Evolutionary conservation across 164 flowering plant species (phyloP).

Genomic region (Cinnamomum micranthum): DNA sequence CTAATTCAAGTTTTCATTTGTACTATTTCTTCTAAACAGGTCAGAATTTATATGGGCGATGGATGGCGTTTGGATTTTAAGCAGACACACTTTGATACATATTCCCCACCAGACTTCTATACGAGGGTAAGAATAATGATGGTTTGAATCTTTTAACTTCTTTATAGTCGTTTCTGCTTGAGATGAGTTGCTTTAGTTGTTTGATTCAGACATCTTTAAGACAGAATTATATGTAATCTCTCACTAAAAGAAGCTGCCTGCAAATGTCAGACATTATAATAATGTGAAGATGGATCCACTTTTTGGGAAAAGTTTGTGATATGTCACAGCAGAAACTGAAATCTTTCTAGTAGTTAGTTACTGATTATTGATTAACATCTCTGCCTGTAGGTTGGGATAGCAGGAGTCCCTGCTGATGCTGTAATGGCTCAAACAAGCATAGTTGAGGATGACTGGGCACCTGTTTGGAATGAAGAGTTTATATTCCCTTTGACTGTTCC

Average conservation of each 20-base stretch:
- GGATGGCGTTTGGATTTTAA: conserved; percentile 48
- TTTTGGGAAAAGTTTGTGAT: background rate
- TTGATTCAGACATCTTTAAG: background rate
- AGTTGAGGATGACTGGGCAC: conserved; percentile 42
- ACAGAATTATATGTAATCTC: background rate
- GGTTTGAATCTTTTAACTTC: too few relatives aligned
- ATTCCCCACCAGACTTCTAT: conserved; percentile 57
- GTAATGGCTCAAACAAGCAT: conserved; percentile 29
- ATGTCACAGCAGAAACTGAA: background rate
- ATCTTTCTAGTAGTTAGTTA: background rate
- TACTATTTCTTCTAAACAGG: conserved; percentile 19
- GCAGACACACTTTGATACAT: conserved; percentile 43
- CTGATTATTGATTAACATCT: background rate
- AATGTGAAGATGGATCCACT: background rate
- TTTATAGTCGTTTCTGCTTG: background rate
- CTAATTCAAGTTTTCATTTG: background rate
- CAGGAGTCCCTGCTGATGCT: conserved; percentile 42
- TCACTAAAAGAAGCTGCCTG: background rate
- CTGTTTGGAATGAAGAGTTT: conserved; percentile 45
- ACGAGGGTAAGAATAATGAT: conserved; percentile 29
- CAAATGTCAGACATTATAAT: background rate
- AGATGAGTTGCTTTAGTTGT: too few relatives aligned
- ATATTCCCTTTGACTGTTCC: conserved; percentile 44
- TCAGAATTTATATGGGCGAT: conserved; percentile 48
- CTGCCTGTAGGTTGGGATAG: conserved; percentile 39